Evolutionary conservation across 2,329 filamentous ascomycete genomes (phyloP), one percentile per base, ranked within the genome.

Genomic region (Aspergillus piperis): DNA sequence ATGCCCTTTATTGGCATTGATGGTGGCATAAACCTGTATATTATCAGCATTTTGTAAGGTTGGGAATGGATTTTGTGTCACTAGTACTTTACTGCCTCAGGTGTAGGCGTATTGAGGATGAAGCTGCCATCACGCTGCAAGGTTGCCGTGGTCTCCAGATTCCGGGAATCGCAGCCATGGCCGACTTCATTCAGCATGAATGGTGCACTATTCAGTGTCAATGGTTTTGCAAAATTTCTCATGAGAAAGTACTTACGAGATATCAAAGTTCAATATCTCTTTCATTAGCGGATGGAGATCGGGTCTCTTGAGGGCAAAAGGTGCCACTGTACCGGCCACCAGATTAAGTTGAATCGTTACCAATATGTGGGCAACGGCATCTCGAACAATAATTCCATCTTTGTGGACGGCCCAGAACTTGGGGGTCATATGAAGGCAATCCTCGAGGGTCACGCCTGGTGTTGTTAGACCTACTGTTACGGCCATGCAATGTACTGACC

Each of bases 11-110:
- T 41, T 8, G 63, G 61, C 27, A 58, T 63, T 10, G 54, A 62
- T 1, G 64, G 64, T 21, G 66, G 66, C 66, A 68, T 68, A 41
- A 47, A 67, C 30, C 64, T 68, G 30, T 11, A 32, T 21, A 52
- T 6, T 1, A 8, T 49, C 6, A 54, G 25, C 23, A 15, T 27
- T 27, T 27, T 27, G 25, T 27, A 27, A 8, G 7, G 25, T 27
- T 27, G 6, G 25, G 6, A 8, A 27, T 27, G 25, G 7, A 3
- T 27, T 3, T 3, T 27, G 25, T 8, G 25, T 27, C 25, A 27
- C 6, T 27, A 27, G 7, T 27, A 54, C 52, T 54, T 54, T 27
- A 39, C 52, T 17, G 52, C 52, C 27, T 23, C 52, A 21, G 52
- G 39, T 3, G 17, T 27, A 17, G 52, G 49, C 7, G 48, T 53